Conservation (phyloP, 2,329 filamentous ascomycete species). For the Tolypocladium tundrense region DNA sequence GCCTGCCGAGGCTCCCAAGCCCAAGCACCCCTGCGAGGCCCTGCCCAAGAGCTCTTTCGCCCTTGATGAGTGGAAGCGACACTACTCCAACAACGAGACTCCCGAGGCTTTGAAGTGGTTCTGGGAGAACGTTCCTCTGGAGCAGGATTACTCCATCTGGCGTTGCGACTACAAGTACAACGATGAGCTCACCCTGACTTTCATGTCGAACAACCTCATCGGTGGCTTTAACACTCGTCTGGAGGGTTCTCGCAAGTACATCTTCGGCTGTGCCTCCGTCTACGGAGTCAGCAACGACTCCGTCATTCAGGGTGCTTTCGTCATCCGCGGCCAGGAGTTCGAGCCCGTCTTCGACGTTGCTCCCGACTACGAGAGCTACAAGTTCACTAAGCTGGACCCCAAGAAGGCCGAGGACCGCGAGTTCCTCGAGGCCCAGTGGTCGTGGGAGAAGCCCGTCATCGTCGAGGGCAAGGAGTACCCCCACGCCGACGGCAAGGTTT, state of each 20-base stretch:
- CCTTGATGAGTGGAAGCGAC: constrained; percentile 97
- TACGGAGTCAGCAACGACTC: constrained; percentile 85
- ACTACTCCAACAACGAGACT: constrained; percentile 95
- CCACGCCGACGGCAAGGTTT: constrained; percentile 91
- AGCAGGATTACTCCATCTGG: constrained; percentile 94
- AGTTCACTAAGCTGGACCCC: constrained; percentile 92
- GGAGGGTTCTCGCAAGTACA: constrained; percentile 93
- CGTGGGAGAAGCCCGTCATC: constrained; percentile 76
- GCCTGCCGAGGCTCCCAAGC: constrained; percentile 60
- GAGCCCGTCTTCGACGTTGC: constrained; percentile 88
- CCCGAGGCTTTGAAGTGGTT: constrained; percentile 86
- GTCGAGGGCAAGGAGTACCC: constrained; percentile 81
- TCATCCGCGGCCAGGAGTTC: constrained; percentile 86
- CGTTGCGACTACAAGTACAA: constrained; percentile 97
- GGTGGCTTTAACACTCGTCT: constrained; percentile 97
- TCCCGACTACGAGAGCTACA: constrained; percentile 94
- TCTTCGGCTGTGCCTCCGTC: constrained; percentile 86
- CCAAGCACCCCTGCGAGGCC: constrained; percentile 90
- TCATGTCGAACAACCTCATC: constrained; percentile 99
- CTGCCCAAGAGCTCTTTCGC: constrained; percentile 71
- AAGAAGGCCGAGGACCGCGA: constrained; percentile 74
- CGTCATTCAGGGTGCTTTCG: constrained; percentile 84
- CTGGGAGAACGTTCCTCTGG: constrained; percentile 91
- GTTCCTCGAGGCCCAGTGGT: constrained; percentile 81
- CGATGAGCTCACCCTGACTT: constrained; percentile 89